Percentiles rank a stretch among this genome's conserved stretches.
These are phyloP conservation scores for Trichoderma lentiforme DNA, from an alignment of 2,329 filamentous ascomycete genomes.

Conservation along the genomic window DNA sequence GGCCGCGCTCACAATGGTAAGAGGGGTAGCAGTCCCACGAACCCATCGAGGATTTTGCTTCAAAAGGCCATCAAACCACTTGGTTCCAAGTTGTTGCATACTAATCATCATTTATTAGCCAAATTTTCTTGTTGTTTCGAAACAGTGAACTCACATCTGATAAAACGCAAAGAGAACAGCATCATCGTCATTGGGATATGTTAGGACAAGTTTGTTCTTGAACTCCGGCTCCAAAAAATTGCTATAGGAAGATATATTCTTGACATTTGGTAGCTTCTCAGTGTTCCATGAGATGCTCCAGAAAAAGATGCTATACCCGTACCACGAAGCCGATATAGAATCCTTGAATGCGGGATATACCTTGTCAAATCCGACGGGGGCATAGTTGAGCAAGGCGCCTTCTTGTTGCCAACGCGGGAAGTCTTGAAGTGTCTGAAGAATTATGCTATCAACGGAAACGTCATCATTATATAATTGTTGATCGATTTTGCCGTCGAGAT, in stretches of 20 bases:
- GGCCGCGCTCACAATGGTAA: constrained; percentile 30
- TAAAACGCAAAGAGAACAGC: constrained; percentile 51
- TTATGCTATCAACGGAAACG: constrained; percentile 44
- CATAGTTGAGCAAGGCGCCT: constrained; percentile 47
- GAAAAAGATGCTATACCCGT: constrained; percentile 37
- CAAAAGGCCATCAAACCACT: constrained; percentile 47
- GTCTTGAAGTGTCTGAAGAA: constrained; percentile 51
- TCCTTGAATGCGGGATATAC: constrained; percentile 43
- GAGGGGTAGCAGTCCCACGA: constrained; percentile 46
- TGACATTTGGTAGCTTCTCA: constrained; percentile 33
- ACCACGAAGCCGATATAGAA: constrained; percentile 38
- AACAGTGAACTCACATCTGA: constrained; percentile 39
- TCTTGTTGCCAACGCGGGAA: constrained; percentile 49
- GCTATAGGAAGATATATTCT: constrained; percentile 34
- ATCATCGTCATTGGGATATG: constrained; percentile 58
- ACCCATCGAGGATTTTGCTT: constrained; percentile 52
- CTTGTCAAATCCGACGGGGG: constrained; percentile 44
- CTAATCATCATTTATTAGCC: constrained; percentile 22
- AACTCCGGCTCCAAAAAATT: constrained; percentile 47
- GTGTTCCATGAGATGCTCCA: constrained; percentile 38
- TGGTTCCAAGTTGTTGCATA: constrained; percentile 39
- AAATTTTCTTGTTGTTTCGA: neutral
- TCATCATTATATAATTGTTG: constrained; percentile 39
- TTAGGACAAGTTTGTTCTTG: constrained; percentile 52
- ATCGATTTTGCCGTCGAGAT: constrained; percentile 48